These are phyloP conservation scores for Citrus unshiu DNA, from an alignment of 345 rosid species.

Conservation along the genomic window DNA sequence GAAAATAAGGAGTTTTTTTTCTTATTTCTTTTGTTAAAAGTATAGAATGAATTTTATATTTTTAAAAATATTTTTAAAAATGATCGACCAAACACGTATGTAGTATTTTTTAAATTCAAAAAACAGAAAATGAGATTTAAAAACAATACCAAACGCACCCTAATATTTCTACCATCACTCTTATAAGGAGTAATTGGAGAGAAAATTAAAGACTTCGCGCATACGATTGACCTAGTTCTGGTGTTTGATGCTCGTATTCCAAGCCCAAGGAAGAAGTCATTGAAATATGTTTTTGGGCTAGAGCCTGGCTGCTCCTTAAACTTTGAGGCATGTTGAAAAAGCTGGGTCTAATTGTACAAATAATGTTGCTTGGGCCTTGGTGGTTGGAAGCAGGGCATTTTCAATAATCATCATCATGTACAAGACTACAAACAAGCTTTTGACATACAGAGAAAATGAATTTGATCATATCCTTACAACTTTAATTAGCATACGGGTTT, in stretches of 20 bases:
- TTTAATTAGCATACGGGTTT: not conserved
- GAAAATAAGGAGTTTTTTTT: too few species aligned
- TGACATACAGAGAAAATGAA: not conserved
- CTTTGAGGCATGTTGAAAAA: not conserved
- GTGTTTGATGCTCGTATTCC: not conserved
- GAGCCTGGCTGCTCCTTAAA: not conserved
- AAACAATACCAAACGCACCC: too few species aligned
- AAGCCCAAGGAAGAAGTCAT: not conserved
- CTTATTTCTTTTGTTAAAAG: too few species aligned
- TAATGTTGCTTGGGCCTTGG: not conserved
- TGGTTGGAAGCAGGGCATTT: not conserved
- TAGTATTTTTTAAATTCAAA: too few species aligned
- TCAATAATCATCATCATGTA: not conserved
- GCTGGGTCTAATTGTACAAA: not conserved
- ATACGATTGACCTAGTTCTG: not conserved
- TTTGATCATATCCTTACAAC: too few species aligned
- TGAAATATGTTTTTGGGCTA: not conserved
- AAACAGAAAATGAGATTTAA: too few species aligned
- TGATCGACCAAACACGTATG: too few species aligned
- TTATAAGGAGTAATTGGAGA: not conserved
- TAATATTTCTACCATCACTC: too few species aligned
- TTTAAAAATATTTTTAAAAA: too few species aligned
- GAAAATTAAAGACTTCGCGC: not conserved
- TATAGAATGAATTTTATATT: too few species aligned
- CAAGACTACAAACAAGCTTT: not conserved